phyloP scores from a whole-genome alignment of 805 yeast genomes.

The Cyberlindnera nakhonratchasimensis region DNA sequence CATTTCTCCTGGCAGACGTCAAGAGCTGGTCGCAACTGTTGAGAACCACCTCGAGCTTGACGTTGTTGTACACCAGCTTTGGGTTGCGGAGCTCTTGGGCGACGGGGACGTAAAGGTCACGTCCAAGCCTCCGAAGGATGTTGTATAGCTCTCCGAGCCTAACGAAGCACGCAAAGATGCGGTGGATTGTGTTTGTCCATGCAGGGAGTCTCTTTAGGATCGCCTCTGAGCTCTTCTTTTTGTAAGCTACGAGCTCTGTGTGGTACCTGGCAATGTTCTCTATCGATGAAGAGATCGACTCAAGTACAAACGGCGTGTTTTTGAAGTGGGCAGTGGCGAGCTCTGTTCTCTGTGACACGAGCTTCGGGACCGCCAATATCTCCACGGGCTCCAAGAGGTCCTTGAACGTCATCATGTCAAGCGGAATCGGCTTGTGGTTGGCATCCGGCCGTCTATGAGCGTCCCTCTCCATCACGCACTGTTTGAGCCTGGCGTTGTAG shows the following conservation, averaged over 20 bases:
- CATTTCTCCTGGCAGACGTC: constrained; percentile 39
- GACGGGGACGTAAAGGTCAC: constrained; percentile 39
- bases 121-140: constrained; percentile 38
- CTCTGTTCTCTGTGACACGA: constrained; percentile 29
- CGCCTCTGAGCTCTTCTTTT: constrained; percentile 20
- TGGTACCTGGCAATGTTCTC: constrained; percentile 21
- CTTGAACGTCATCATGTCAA: constrained; percentile 29
- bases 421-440: constrained; percentile 27
- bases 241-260: constrained; percentile 27
- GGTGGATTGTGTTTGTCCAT: constrained; percentile 43
- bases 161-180: constrained; percentile 36
- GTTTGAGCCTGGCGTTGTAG: constrained; percentile 31
- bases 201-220: constrained; percentile 32
- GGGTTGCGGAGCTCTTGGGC: constrained; percentile 38
- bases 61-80: constrained; percentile 31
- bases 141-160: constrained; percentile 43
- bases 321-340: constrained; percentile 27
- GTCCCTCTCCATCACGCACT: constrained; percentile 30
- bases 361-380: constrained; percentile 33
- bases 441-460: constrained; percentile 30
- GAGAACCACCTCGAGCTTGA: constrained; percentile 29
- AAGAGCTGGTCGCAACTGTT: constrained; percentile 36
- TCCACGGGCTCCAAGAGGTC: constrained; percentile 34
- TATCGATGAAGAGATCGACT: constrained; percentile 26
- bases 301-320: constrained; percentile 27